Evolutionary conservation across 2,329 filamentous ascomycete genomes (phyloP).

Genomic region (Trichophyton rubrum): DNA sequence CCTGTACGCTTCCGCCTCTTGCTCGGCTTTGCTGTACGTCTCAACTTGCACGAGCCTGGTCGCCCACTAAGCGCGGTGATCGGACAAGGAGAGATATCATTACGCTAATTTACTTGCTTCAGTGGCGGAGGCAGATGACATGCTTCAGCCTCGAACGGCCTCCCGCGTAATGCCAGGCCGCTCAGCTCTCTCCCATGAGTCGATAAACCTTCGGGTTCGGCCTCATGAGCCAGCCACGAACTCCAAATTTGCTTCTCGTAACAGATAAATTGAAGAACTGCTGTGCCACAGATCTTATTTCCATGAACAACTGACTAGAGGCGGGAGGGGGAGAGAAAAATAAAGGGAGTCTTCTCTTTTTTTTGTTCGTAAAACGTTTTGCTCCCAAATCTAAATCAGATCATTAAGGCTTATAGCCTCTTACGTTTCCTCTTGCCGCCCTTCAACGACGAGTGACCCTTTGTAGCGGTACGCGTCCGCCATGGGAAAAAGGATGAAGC

Average conservation of each 20-base stretch:
- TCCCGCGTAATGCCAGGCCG: background rate
- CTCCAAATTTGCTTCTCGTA: background rate
- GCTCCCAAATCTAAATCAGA: background rate
- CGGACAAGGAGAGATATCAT: background rate
- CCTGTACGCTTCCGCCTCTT: background rate
- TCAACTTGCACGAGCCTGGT: background rate
- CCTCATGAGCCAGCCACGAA: background rate
- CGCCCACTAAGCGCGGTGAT: background rate
- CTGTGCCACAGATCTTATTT: background rate
- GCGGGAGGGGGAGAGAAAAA: background rate
- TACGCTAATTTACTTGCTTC: background rate
- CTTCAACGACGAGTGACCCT: background rate
- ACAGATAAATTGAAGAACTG: background rate
- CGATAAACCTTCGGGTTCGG: background rate
- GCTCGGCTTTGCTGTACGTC: background rate
- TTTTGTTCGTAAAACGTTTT: background rate
- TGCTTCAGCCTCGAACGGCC: constrained; percentile 1
- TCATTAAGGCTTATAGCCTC: background rate
- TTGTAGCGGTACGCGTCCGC: background rate
- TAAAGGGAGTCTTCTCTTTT: background rate
- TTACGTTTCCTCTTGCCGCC: background rate
- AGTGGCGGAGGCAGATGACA: constrained; percentile 2
- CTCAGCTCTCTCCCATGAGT: background rate
- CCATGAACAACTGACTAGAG: background rate
- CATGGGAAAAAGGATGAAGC: background rate